A percentile compares a stretch with the other conserved stretches of the same genome.
These are phyloP conservation scores for Leptographium radiaticola DNA, from an alignment of 2,329 filamentous ascomycete species.

Conservation along the genomic window DNA sequence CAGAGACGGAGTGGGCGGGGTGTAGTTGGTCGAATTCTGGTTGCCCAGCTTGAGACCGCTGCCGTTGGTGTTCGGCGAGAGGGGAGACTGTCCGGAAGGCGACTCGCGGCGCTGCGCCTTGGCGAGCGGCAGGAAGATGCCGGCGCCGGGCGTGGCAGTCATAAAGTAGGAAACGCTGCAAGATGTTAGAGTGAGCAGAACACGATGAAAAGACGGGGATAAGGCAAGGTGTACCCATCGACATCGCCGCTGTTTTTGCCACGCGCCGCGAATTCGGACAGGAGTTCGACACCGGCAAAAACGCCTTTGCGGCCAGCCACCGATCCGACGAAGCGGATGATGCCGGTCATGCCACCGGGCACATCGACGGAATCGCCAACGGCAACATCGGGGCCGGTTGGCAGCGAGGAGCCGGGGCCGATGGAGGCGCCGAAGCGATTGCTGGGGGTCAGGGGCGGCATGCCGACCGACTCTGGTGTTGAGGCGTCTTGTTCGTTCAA, in stretches of 20 bases:
- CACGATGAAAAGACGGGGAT: background rate
- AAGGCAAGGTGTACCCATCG: constrained; percentile 54
- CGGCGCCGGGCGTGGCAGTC: constrained; percentile 64
- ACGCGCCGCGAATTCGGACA: constrained; percentile 62
- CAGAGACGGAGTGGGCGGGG: constrained; percentile 51
- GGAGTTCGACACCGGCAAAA: constrained; percentile 87
- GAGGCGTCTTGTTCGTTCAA: constrained; percentile 23
- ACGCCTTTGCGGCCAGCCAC: constrained; percentile 82
- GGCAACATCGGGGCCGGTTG: constrained; percentile 37
- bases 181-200: background rate
- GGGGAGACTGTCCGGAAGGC: constrained; percentile 38
- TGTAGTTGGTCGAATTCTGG: constrained; percentile 47
- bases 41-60: constrained; percentile 38
- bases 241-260: constrained; percentile 97
- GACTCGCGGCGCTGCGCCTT: constrained; percentile 62
- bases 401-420: constrained; percentile 11
- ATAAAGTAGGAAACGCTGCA: constrained; percentile 62
- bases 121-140: constrained; percentile 83
- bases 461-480: background rate
- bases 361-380: constrained; percentile 83
- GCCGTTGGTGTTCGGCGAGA: constrained; percentile 56
- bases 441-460: constrained; percentile 36
- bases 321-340: constrained; percentile 74
- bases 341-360: constrained; percentile 83
- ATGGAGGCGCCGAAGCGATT: constrained; percentile 18